Base-by-base conservation (phyloP, 2,329 filamentous ascomycete species). In the Xylariaceae sp. region DNA sequence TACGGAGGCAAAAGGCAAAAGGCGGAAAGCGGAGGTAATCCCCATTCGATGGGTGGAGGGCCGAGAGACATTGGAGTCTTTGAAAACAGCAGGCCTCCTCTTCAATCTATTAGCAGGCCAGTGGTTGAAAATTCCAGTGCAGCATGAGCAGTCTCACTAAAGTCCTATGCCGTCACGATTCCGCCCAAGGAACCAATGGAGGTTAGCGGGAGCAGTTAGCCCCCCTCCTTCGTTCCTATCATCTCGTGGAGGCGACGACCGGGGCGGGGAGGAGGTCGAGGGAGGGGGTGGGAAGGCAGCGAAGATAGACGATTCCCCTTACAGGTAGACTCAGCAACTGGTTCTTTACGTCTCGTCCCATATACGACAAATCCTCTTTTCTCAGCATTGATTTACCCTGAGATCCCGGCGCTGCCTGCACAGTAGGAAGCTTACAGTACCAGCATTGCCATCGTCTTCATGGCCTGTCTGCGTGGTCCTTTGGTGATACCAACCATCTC, bases 401-500 rank as follows among this genome's bases (percentile, higher is more conserved):
- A n/a, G 23, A 8, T 33, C 45, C 45, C 33, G 32, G 45, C 44
- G 45, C 41, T 49, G 27, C 45, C 40, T 21, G 27, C 36, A 26
- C 43, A 29, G 44, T 33, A 29, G 26, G 9, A 27, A 21, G 20
- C 32, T 47, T 45, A 29, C 41, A 46, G 21, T 36, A 54, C 37
- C 57, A 49, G 55, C 51, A 51, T 50, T 44, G n/a, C n/a, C n/a
- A n/a, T n/a, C n/a, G n/a, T n/a, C n/a, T n/a, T n/a, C n/a, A n/a
- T n/a, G n/a, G n/a, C n/a, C 46, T 46, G 18, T 26, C 21, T 27
- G 43, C 58, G 58, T 63, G 46, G 49, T n/a, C n/a, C 23, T 47
- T 41, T 42, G 33, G 50, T 42, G 53, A 57, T 56, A 35, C 40
- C 10, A 41, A 49, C 40, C 60, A 46, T 57, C 55, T 57, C 55